Base-by-base conservation (phyloP, 2,329 filamentous ascomycete genomes). In the Beauveria pseudobassiana region DNA sequence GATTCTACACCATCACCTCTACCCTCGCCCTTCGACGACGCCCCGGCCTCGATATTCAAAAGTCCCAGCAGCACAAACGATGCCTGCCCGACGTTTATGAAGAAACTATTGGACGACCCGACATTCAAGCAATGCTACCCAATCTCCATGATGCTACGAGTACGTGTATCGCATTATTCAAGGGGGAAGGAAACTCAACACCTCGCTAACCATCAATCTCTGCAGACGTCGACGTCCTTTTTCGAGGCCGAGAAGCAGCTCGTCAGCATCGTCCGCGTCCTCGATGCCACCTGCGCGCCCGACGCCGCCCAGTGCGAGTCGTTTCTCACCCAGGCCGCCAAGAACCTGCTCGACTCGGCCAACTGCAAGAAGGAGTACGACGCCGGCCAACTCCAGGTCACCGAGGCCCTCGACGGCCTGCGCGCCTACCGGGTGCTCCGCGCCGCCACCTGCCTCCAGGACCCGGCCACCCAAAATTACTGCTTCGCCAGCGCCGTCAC, bases 401-500 rank as follows among this genome's bases (percentile, higher is more conserved):
- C 85, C 52, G 82, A 90, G 72, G 89, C 91, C 4, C 91, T 92
- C 71, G 78, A 84, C 48, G 91, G 90, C 52, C 82, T 98, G 68
- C 74, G 85, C 24, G 83, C 90, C 50, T 99, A 97, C 75, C 80
- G 87, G 65, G 82, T 88, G 30, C 76, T 96, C 34, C 96, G 93
- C 76, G 81, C 85, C 54, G 91, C 91, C 3, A 88, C 88, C 7
- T 99, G 95, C 71, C 81, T 96, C 22, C 86, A 85, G 63, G 84
- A 90, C 70, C 79, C 84, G 0, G 74, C 78, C 0, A 86, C 86
- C 1, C 80, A 80, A 56, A 82, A 86, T 66, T 97, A 93, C 78
- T 88, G 85, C 77, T 97, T 91, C 73, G 90, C 90, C 66, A 88
- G 90, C 67, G 91, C 93, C 55, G 86, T 93, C 63, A 91, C 89